phyloP scores from a whole-genome alignment of 2,329 filamentous ascomycete species.

The Teratosphaeriaceae sp. region DNA sequence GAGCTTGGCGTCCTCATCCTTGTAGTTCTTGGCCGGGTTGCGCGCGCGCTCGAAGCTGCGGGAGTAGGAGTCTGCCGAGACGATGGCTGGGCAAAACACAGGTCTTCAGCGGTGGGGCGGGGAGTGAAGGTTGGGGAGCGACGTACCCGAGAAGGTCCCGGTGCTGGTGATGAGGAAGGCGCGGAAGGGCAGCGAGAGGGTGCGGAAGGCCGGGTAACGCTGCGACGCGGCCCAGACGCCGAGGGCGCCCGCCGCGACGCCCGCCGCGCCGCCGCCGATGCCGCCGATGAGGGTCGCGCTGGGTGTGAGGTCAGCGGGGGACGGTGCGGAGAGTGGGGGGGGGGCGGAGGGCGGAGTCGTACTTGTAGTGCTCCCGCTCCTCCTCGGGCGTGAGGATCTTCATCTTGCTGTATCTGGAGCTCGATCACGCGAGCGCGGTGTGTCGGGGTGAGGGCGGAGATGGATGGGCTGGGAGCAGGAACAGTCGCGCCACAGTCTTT shows the following conservation, averaged over 20 bases:
- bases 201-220: slow-evolving; percentile 71
- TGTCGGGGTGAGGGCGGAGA: too few relatives aligned
- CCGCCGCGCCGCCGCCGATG: slow-evolving; percentile 61
- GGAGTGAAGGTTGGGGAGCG: not conserved
- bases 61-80: slow-evolving; percentile 71
- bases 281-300: slow-evolving; percentile 69
- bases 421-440: not conserved
- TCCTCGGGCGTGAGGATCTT: slow-evolving; percentile 95
- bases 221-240: slow-evolving; percentile 62
- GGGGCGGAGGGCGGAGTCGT: slow-evolving; percentile 15
- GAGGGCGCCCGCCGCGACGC: slow-evolving; percentile 58
- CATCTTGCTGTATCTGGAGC: slow-evolving; percentile 51
- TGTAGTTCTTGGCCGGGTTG: slow-evolving; percentile 62
- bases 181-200: slow-evolving; percentile 82
- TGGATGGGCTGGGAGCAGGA: too few relatives aligned
- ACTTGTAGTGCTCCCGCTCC: slow-evolving; percentile 77
- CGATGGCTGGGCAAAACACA: slow-evolving; percentile 49
- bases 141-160: slow-evolving; percentile 67
- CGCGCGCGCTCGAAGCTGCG: slow-evolving; percentile 63
- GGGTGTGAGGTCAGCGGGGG: slow-evolving; percentile 12
- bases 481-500: too few relatives aligned
- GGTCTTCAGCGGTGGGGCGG: not conserved
- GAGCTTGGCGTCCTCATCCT: slow-evolving; percentile 55
- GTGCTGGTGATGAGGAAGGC: slow-evolving; percentile 80
- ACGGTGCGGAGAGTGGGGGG: not conserved